Conservation (phyloP, 2,329 filamentous ascomycete species). For the Alternaria ventricosa region DNA sequence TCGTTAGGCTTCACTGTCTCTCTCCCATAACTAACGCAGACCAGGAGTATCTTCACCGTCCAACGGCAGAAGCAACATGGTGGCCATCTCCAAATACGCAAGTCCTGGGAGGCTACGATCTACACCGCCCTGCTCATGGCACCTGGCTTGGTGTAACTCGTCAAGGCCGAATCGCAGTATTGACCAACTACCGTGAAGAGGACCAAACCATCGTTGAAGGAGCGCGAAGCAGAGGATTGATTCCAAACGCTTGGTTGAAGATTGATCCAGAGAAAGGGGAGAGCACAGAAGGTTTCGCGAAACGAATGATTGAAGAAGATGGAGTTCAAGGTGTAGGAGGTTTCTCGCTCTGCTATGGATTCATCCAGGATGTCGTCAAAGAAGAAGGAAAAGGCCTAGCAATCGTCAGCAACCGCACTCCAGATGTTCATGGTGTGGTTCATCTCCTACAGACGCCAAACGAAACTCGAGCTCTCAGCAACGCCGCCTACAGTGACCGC, state of each 20-base stretch:
- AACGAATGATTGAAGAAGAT: conserved; percentile 61
- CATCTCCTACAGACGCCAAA: conserved; percentile 58
- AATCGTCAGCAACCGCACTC: conserved; percentile 68
- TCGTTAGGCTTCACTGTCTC: neutral
- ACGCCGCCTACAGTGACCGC: conserved; percentile 64
- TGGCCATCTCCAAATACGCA: conserved; percentile 63
- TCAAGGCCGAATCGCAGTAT: conserved; percentile 65
- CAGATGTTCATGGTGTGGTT: conserved; percentile 57
- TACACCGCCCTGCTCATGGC: conserved; percentile 64
- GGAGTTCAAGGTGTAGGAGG: conserved; percentile 66
- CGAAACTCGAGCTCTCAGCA: conserved; percentile 66
- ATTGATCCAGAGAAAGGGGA: conserved; percentile 44
- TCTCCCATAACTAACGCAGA: conserved; percentile 6
- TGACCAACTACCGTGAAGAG: conserved; percentile 70
- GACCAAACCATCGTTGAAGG: conserved; percentile 50
- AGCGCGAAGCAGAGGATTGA: conserved; percentile 62
- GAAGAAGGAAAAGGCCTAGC: conserved; percentile 49
- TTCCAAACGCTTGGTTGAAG: conserved; percentile 66
- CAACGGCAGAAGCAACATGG: conserved; percentile 65
- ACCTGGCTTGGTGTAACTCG: conserved; percentile 70
- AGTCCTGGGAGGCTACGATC: conserved; percentile 67
- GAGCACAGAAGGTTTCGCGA: conserved; percentile 59
- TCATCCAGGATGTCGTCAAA: conserved; percentile 54
- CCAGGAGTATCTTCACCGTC: conserved; percentile 67
- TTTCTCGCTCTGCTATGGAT: conserved; percentile 67